phyloP scores from a whole-genome alignment of 352 stramenopile genomes.

The Globisporangium yorkense region DNA sequence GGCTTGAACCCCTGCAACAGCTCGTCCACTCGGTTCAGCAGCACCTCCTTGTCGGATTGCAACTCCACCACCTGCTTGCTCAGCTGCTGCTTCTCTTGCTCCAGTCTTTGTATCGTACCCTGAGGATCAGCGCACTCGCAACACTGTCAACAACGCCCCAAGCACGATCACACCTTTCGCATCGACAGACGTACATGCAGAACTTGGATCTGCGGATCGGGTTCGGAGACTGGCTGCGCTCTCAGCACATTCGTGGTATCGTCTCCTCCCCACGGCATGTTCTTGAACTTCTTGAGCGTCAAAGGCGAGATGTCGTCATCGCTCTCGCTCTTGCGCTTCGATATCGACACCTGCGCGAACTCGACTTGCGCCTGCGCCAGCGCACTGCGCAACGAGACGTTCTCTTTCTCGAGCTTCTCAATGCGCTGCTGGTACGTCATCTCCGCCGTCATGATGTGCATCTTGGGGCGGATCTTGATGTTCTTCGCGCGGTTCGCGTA shows the following conservation, averaged over 20 bases:
- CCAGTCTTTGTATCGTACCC: constrained; percentile 23
- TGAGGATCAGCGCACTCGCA: constrained; percentile 1
- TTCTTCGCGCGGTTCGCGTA: constrained; percentile 87
- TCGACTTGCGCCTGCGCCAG: constrained; percentile 26
- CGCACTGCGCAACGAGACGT: constrained; percentile 30
- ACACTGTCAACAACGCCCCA: not conserved
- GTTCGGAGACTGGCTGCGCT: constrained; percentile 3
- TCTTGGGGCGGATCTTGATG: constrained; percentile 85
- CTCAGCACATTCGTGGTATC: not conserved
- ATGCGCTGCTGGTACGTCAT: constrained; percentile 62
- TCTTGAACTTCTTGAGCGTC: constrained; percentile 37
- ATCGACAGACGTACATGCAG: constrained; percentile 6
- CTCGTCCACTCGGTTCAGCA: constrained; percentile 6
- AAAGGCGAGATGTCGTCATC: constrained; percentile 25
- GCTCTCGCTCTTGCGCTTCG: constrained; percentile 36
- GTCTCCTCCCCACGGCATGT: constrained; percentile 19
- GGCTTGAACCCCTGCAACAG: constrained; percentile 5
- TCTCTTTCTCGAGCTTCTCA: constrained; percentile 51
- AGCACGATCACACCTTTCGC: not conserved
- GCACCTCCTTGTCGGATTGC: constrained; percentile 18
- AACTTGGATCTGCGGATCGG: constrained; percentile 2
- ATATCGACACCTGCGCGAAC: constrained; percentile 14
- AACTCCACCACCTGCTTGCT: constrained; percentile 22
- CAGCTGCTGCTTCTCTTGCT: constrained; percentile 21
- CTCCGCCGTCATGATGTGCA: constrained; percentile 75